Evolutionary conservation across 2,329 filamentous ascomycete species (phyloP).

Genomic region (Apiospora sp.): DNA sequence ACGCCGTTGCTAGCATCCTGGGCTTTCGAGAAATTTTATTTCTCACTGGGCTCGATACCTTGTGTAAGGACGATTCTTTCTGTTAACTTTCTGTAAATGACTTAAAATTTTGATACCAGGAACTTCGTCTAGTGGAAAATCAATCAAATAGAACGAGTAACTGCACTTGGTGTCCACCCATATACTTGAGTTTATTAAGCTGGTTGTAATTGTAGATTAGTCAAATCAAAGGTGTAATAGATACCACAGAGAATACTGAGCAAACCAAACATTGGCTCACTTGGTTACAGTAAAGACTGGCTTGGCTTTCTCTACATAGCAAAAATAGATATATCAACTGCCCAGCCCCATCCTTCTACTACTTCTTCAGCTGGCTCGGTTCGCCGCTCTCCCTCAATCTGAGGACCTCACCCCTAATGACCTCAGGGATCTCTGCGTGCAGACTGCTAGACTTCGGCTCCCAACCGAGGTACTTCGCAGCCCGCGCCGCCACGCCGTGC

Average conservation of each 20-base stretch:
- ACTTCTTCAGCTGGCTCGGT: conserved; percentile 10
- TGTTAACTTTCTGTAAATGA: too few species aligned
- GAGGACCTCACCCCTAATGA: conserved; percentile 49
- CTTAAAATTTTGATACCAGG: too few species aligned
- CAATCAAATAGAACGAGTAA: too few species aligned
- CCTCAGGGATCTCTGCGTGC: conserved; percentile 48
- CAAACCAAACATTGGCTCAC: background rate
- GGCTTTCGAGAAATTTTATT: too few species aligned
- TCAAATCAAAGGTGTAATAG: too few species aligned
- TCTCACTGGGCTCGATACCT: too few species aligned
- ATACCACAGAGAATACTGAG: background rate
- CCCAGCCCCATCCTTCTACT: background rate
- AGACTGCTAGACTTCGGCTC: conserved; percentile 46
- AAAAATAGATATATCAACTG: background rate
- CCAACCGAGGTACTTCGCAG: conserved; percentile 57
- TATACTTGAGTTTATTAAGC: too few species aligned
- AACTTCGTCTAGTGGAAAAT: too few species aligned
- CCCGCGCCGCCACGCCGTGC: conserved; percentile 51
- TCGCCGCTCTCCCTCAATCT: conserved; percentile 33
- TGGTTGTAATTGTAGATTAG: too few species aligned
- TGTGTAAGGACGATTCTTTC: too few species aligned
- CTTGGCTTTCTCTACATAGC: background rate
- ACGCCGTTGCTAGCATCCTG: too few species aligned
- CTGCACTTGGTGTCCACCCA: too few species aligned
- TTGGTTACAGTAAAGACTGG: background rate